Evolutionary conservation across 495 filamentous ascomycete genomes (phyloP), one percentile per base, ranked within the genome.

Genomic region (Aspergillus cavernicola): DNA sequence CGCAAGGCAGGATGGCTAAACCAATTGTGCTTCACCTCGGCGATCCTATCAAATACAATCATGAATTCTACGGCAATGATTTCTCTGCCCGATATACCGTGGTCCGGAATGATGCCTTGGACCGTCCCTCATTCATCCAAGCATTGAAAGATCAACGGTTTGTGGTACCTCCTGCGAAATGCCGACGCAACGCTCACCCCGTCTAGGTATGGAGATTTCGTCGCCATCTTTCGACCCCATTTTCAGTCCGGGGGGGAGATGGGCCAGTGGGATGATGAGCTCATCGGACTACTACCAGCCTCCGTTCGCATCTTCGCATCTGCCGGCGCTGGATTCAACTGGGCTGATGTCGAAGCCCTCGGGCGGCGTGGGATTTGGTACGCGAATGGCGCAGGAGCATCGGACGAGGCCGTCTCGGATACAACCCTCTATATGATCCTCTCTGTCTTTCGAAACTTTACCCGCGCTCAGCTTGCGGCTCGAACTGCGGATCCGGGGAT

Each of bases 361-460:
- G 40, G 23, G 13, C 40, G 23, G 13, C 40, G 40, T n/a, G 40
- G 40, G 22, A 43, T 43, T 11, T 43, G 40, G 40, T 43, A 43
- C 23, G 40, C 40, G 23, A 43, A 43, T 28, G 40, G 40, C 40
- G 40, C 40, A 2, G 23, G 40, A 20, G 40, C 40, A 28, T 43
- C 40, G 3, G 40, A 43, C 10, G 40, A 43, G 15, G 40, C 40
- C 6, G 40, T 43, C 40, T 43, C 40, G n/a, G 40, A 43, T 28
- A 43, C 40, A 4, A 43, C 40, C 13, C 40, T 43, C 40, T 43
- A 43, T 11, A 43, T 43, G 40, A 43, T 43, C 22, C 22, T 43
- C 8, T 43, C 40, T 1, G 40, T 43, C 10, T 43, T 43, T 28
- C 22, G 40, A 16, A 43, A 43, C 40, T 43, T 43, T 20, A 43